Base-by-base conservation (phyloP, 805 yeast species). In the Lipomyces spencermartinsiae region DNA sequence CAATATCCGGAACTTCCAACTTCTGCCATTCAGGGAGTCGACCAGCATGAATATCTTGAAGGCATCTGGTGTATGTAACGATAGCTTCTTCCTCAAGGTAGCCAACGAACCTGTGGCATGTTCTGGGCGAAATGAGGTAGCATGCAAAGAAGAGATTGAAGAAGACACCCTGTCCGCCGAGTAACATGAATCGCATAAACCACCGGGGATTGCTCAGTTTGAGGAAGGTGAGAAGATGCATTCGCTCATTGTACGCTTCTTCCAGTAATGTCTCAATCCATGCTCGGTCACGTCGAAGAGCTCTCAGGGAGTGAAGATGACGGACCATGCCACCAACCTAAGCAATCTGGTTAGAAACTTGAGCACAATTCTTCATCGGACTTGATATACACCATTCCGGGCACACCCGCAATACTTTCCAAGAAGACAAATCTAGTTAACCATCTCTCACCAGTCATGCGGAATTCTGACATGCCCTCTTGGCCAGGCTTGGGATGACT, bases 11-110 rank as follows among this genome's bases (percentile, higher is more conserved):
- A 33, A 87, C 81, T 58, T 80, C 72, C 31, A 80, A 74, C 0
- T 79, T 59, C 22, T 71, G 59, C 72, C 89, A 83, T 55, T 81
- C 82, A 2, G 87, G 85, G 61, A 87, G 78, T 54, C 81, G 78
- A 5, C 87, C 87, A 5, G 76, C 73, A 53, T 85, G 85, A 49
- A 85, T 75, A 73, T 89, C 88, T 51, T 83, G 83, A 39, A 87
- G 74, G 57, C 90, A 79, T 73, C 89, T 86, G 1, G 90, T 80
- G 75, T 89, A 89, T 0, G 93, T 89, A 61, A 83, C 79, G 16
- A 89, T 90, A 1, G 92, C 92, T 75, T 89, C 93, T 74, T 89
- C 93, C 76, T 89, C 93, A 61, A 89, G 79, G 74, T 89, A 89
- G 1, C 93, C 93, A 59, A 89, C 93, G 75, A 89, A 89, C 68